Percentiles rank a stretch among this genome's conserved stretches.
These are phyloP conservation scores for Hypoxylon fuscum DNA, from an alignment of 495 filamentous ascomycete species.

Conservation along the genomic window DNA sequence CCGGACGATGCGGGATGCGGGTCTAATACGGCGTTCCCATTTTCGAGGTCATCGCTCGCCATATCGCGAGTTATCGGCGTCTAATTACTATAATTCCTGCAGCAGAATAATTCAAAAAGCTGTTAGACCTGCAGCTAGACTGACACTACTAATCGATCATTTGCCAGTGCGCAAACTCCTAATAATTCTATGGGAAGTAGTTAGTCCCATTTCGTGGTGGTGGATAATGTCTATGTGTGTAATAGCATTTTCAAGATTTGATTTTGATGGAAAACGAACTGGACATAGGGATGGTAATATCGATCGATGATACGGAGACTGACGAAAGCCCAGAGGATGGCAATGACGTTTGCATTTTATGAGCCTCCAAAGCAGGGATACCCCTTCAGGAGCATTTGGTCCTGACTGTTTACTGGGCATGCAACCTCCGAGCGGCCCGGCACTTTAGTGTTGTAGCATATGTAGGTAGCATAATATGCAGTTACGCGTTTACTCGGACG, in stretches of 20 bases:
- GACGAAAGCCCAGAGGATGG: conserved; percentile 38
- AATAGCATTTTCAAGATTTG: neutral
- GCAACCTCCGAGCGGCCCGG: conserved; percentile 11
- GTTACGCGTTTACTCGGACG: conserved; percentile 1
- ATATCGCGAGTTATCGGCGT: conserved; percentile 25
- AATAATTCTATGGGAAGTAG: conserved; percentile 14
- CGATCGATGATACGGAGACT: conserved; percentile 26
- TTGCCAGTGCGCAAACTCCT: conserved; percentile 17
- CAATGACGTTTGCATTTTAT: conserved; percentile 35
- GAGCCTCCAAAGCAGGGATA: conserved; percentile 29
- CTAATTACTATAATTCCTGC: neutral
- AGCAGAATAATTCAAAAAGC: neutral
- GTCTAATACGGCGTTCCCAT: conserved; percentile 23
- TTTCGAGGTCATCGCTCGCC: conserved; percentile 31
- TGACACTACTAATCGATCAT: conserved; percentile 24
- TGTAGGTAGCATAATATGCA: conserved; percentile 19
- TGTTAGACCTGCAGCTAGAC: conserved; percentile 7
- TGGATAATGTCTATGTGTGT: conserved; percentile 11
- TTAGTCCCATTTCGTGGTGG: conserved; percentile 21
- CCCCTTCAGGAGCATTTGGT: conserved; percentile 18
- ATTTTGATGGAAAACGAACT: conserved; percentile 16
- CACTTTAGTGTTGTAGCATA: conserved; percentile 13
- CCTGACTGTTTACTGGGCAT: too few relatives aligned
- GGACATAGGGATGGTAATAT: conserved; percentile 23
- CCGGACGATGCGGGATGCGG: conserved; percentile 20